Evolutionary conservation across 129 eudicot species (phyloP), one percentile per base, ranked within the genome.

Genomic region (Artemisia annua): DNA sequence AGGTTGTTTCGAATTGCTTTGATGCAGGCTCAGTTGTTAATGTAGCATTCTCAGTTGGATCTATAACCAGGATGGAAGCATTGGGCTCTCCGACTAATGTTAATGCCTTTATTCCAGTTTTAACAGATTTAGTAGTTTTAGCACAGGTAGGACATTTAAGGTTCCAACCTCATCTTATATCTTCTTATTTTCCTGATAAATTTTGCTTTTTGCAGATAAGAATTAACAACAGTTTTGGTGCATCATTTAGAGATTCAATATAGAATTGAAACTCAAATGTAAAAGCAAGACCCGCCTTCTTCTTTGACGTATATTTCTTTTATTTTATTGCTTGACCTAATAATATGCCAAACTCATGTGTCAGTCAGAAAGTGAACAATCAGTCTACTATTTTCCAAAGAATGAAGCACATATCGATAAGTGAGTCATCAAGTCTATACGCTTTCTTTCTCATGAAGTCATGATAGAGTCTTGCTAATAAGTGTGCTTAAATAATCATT

Each of bases 201-300:
- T n/a, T 71, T 59, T 55, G 19, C 6, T 48, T 30, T 56, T 20
- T 85, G 85, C 90, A 95, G 97, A 95, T 95, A 68, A 88, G 99
- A 79, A 95, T 95, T 52, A 95, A 95, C 83, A 95, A 95, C 82
- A 95, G 99, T 76, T 95, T 95, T 55, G 96, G 90, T 17, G 90
- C 97, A 52, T 95, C 99, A 48, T 90, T 95, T n/a, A n/a, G n/a
- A n/a, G 99, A 95, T 82, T 87, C 99, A 79, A 95, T 95, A 68
- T 95, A 95, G n/a, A n/a, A n/a, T n/a, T n/a, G 90, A 95, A 95
- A 81, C 85, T 95, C 72, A 95, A 95, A 76, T 95, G 97, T 79
- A 95, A 84, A 86, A 90, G 88, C 24, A 96, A 95, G 99, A 97
- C 90, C 58, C 75, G 95, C 74, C 20, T 72, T 60, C 56, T 65